A percentile compares a stretch with the other conserved stretches of the same genome.
Conservation (phyloP, 768 basidiomycete genomes). For the Steccherinum ochraceum region DNA sequence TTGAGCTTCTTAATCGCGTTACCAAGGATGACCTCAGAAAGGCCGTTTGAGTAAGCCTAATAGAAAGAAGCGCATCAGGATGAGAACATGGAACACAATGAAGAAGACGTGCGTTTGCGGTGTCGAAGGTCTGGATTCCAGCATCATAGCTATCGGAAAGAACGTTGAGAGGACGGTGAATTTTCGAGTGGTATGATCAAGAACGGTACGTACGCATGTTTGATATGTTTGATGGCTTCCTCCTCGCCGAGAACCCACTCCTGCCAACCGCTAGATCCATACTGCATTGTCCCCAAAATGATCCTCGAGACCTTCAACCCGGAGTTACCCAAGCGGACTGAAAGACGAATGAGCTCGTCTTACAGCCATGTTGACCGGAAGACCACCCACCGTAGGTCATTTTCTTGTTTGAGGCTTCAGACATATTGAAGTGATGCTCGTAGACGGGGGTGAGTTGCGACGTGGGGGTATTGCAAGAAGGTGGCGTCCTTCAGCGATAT, state of each 20-base stretch:
- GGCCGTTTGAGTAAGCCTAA: constrained; percentile 34
- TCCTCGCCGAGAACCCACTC: constrained; percentile 30
- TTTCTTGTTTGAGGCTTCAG: too few relatives aligned
- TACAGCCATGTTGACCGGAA: too few relatives aligned
- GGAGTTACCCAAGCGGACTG: constrained; percentile 35
- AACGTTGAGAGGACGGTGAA: background rate
- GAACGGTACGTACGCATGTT: constrained; percentile 28
- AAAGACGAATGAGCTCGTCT: too few relatives aligned
- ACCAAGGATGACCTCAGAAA: constrained; percentile 35
- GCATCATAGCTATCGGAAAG: constrained; percentile 22
- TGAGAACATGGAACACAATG: too few relatives aligned
- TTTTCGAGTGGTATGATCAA: constrained; percentile 2
- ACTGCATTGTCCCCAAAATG: constrained; percentile 21
- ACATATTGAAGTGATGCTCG: too few relatives aligned
- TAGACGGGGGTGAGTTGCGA: too few relatives aligned
- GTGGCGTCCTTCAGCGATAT: too few relatives aligned
- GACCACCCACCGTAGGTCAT: too few relatives aligned
- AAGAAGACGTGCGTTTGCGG: constrained; percentile 15
- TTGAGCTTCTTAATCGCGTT: constrained; percentile 39
- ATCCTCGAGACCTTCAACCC: constrained; percentile 32
- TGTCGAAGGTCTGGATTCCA: constrained; percentile 32
- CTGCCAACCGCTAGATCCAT: constrained; percentile 16
- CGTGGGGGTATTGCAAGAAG: too few relatives aligned
- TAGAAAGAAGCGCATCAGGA: background rate
- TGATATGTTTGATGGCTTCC: constrained; percentile 31